These are phyloP conservation scores for Penicillium diatomitis DNA, from an alignment of 495 filamentous ascomycete genomes.

Conservation along the genomic window DNA sequence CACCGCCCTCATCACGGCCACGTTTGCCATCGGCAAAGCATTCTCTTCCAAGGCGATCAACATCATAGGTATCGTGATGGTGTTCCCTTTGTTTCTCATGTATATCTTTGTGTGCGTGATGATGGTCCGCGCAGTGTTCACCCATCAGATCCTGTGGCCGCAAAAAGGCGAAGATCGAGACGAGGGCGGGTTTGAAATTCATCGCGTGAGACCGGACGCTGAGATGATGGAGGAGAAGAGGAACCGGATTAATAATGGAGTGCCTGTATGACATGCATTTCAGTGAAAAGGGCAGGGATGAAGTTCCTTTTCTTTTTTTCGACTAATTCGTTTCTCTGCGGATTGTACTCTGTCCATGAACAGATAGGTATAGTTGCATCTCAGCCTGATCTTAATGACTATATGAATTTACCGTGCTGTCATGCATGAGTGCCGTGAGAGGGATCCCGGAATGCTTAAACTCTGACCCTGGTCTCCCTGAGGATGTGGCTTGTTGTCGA, in stretches of 20 bases:
- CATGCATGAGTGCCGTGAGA: too few species aligned
- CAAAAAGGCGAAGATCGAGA: constrained; percentile 57
- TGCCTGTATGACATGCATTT: not conserved
- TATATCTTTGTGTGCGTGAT: constrained; percentile 60
- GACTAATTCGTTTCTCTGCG: too few species aligned
- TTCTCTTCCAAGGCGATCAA: constrained; percentile 53
- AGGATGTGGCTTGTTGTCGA: too few species aligned
- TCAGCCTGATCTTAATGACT: too few species aligned
- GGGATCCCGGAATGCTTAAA: too few species aligned
- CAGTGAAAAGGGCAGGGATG: not conserved
- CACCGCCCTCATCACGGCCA: constrained; percentile 65
- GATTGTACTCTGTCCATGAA: too few species aligned
- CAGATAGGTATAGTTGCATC: too few species aligned
- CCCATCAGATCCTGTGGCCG: constrained; percentile 62
- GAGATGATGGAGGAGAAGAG: constrained; percentile 1
- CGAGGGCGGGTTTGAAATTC: constrained; percentile 49
- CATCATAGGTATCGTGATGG: constrained; percentile 59
- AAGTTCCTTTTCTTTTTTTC: too few species aligned
- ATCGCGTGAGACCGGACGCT: constrained; percentile 19
- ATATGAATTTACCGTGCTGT: too few species aligned
- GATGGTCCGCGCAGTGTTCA: constrained; percentile 61
- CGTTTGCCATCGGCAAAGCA: constrained; percentile 59
- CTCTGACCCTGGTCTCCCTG: too few species aligned
- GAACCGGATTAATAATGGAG: not conserved
- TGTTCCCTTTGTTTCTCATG: constrained; percentile 50